Base-by-base conservation (phyloP, 2,329 filamentous ascomycete species). In the Scytalidium lignicola region DNA sequence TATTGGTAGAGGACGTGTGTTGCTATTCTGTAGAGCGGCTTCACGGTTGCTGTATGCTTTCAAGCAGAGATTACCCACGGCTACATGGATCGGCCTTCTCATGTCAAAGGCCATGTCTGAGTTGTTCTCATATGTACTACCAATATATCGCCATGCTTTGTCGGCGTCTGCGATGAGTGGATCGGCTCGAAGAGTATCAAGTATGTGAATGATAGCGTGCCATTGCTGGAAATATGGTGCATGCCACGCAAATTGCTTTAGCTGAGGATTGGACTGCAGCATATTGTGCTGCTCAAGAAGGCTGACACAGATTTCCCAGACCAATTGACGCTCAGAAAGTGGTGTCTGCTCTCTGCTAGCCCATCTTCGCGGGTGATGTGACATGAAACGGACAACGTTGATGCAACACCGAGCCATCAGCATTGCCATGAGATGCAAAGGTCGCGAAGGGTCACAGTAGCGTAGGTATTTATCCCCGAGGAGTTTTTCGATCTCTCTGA, bases 381-480 rank as follows among this genome's bases (percentile, higher is more conserved):
- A 52, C 44, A 57, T 45, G 26, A 61, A 58, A 15, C 58, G 55
- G 12, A 58, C 46, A 21, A 52, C 54, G 19, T 53, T 54, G 6
- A 51, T 50, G 12, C 48, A 21, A 20, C 19, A 49, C 3, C 51
- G 47, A 10, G 47, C 54, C 9, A 55, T 51, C 19, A 58, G 50
- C 18, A 54, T 50, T 2, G 55, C 54, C 41, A 60, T 21, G 57
- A 51, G 10, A 37, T 72, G 68, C 1, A 69, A 41, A 0, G 68
- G 67, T 4, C 61, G 56, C 2, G 64, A 55, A 10, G 68, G 62
- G 50, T 72, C 67, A 54, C 66, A 69, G 46, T 67, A 69, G 15
- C 67, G 60, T 5, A 72, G 53, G 41, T 65, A 71, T 32, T 67
- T 69, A 29, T 61, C 59, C 48, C 71, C 68, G 26, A 72, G 51